Evolutionary conservation across 257 asterid species (phyloP).

Genomic region (Solanum chaucha): DNA sequence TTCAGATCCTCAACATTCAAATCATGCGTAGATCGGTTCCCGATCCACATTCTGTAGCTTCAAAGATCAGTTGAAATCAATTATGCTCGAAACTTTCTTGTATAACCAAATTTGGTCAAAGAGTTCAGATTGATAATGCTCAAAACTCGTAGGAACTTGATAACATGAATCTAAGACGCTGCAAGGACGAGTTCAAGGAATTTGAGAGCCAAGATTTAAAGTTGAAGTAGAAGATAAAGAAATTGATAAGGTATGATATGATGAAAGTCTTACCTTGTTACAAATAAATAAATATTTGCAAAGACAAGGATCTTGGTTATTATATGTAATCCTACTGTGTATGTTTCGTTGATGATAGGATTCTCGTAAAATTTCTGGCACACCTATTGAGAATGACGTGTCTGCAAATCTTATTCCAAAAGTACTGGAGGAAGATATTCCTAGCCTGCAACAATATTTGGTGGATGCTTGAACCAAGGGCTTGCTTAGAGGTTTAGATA

Average conservation of each 20-base stretch:
- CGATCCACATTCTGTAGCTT: too few species aligned
- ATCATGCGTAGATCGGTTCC: too few species aligned
- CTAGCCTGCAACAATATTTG: constrained; percentile 53
- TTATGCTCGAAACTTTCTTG: neutral
- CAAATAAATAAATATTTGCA: neutral
- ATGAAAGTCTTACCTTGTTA: neutral
- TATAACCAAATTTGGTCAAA: neutral
- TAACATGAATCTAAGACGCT: constrained; percentile 27
- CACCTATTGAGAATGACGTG: constrained; percentile 61
- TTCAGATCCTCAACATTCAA: too few species aligned
- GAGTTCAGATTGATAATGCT: neutral
- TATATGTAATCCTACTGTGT: neutral
- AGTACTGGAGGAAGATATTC: constrained; percentile 58
- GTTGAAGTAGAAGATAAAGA: constrained; percentile 76
- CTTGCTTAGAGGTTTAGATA: neutral
- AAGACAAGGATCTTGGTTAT: neutral
- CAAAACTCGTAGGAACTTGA: constrained; percentile 55
- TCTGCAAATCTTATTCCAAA: constrained; percentile 63
- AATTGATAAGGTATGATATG: constrained; percentile 57
- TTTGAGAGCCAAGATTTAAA: constrained; percentile 90
- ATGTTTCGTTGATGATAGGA: constrained; percentile 34
- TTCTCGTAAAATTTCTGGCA: constrained; percentile 42
- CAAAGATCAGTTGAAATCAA: neutral
- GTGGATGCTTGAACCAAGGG: constrained; percentile 18
- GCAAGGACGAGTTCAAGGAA: constrained; percentile 84